Percentiles rank a stretch among this genome's conserved stretches.
Evolutionary conservation across 106 monocot genomes (phyloP).

Genomic region (Alisma plantagoaquatica): DNA sequence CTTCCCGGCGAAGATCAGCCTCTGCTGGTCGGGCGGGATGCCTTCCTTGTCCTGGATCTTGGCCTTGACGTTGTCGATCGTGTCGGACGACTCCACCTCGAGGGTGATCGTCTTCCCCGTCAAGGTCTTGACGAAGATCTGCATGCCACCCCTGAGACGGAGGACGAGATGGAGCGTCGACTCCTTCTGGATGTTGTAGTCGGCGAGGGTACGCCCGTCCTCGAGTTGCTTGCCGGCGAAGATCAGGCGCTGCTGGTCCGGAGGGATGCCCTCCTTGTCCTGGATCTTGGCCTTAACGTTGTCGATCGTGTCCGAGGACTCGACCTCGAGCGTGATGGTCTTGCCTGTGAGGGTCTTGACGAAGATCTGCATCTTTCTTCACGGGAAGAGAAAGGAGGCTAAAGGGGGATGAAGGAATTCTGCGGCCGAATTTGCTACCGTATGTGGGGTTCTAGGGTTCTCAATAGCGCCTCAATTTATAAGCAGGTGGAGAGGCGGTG

Average conservation of each 20-base stretch:
- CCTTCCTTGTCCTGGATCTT: slow-evolving; percentile 94
- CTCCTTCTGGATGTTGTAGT: slow-evolving; percentile 76
- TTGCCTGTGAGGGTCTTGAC: slow-evolving; percentile 50
- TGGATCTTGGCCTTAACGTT: slow-evolving; percentile 40
- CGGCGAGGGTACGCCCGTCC: slow-evolving; percentile 59
- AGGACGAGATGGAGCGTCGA: slow-evolving; percentile 62
- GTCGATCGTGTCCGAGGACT: no score
- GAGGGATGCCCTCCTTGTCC: slow-evolving; percentile 40
- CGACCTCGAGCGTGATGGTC: slow-evolving; percentile 48
- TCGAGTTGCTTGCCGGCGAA: slow-evolving; percentile 42
- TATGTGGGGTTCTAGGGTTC: no score
- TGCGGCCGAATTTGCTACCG: no score
- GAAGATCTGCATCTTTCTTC: slow-evolving; percentile 46
- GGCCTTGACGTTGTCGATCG: slow-evolving; percentile 78
- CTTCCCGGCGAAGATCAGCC: slow-evolving; percentile 81
- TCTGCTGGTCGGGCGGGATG: slow-evolving; percentile 84
- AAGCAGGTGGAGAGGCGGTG: no score
- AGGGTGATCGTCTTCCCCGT: slow-evolving; percentile 82
- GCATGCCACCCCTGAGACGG: slow-evolving; percentile 62
- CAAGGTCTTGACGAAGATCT: slow-evolving; percentile 75
- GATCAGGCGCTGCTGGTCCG: slow-evolving; percentile 36
- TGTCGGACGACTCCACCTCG: slow-evolving; percentile 75
- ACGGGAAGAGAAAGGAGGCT: no score
- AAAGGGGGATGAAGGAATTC: no score
- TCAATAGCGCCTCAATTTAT: no score